These are phyloP conservation scores for Podaxis carcinomalis DNA, from an alignment of 768 basidiomycete species.

Conservation along the genomic window DNA sequence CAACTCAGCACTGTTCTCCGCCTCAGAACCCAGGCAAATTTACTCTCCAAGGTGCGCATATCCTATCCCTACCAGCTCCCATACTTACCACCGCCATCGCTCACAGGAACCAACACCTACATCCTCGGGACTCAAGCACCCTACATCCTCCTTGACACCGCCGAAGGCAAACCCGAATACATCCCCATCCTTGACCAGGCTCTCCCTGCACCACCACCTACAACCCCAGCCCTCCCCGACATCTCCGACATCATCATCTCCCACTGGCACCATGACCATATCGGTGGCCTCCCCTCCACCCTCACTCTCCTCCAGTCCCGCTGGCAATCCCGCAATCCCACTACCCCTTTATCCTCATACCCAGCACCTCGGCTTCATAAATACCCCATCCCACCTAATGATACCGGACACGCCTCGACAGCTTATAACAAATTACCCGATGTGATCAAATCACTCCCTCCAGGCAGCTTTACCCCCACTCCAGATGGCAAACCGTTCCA, in stretches of 20 bases:
- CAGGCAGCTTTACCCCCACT: slow-evolving; percentile 42
- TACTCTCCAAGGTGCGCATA: slow-evolving; percentile 68
- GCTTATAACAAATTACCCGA: slow-evolving; percentile 34
- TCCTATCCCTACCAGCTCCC: not conserved
- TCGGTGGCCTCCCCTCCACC: slow-evolving; percentile 69
- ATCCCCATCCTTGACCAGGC: slow-evolving; percentile 60
- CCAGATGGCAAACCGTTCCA: slow-evolving; percentile 46
- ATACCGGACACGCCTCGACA: slow-evolving; percentile 16
- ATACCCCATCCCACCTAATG: slow-evolving; percentile 38
- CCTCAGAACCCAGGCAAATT: slow-evolving; percentile 85
- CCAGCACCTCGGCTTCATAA: slow-evolving; percentile 75
- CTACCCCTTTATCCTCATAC: slow-evolving; percentile 33
- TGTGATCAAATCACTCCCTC: slow-evolving; percentile 35
- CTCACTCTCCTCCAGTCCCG: slow-evolving; percentile 58
- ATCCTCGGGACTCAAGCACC: slow-evolving; percentile 67
- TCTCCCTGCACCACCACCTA: slow-evolving; percentile 35
- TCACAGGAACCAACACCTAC: slow-evolving; percentile 85
- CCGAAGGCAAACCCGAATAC: slow-evolving; percentile 68
- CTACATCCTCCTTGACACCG: slow-evolving; percentile 80
- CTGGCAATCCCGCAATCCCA: slow-evolving; percentile 51
- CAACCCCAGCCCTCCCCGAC: slow-evolving; percentile 41
- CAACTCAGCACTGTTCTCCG: not conserved
- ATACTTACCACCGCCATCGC: not conserved
- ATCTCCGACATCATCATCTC: slow-evolving; percentile 90
- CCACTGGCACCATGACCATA: slow-evolving; percentile 88